Base-by-base conservation (phyloP, 2,329 filamentous ascomycete genomes). In the Monosporascus sp. region DNA sequence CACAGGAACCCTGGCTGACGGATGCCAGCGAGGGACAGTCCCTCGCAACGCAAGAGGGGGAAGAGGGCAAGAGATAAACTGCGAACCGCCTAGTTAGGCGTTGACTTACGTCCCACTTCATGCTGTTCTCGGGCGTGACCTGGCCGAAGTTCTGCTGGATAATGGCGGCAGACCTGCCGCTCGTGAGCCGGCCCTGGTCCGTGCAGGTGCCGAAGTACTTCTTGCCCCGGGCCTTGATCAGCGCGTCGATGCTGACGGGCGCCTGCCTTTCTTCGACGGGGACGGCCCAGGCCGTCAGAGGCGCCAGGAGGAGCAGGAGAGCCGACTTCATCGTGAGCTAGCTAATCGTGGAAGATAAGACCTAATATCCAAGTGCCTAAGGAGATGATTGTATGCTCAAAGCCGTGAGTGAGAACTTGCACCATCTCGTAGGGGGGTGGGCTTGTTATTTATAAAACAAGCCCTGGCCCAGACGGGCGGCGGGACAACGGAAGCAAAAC, bases 51-150 rank as follows among this genome's bases (percentile, higher is more conserved):
- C 18, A 8, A 41, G n/a, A 20, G 17, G 38, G 38, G 17, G 3
- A 18, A 18, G 18, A 18, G 17, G 18, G 38, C 38, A 11, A 3
- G 38, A 2, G 7, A 41, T 17, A 18, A 41, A 41, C 18, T 1
- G 38, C 9, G 38, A 41, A 41, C 17, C 38, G 72, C 18, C 74
- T 74, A n/a, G 38, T 18, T 14, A 20, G 38, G 38, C 17, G 6
- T 25, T 46, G 24, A 46, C 42, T 46, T 36, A 77, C 70, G 59
- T 86, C 81, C 84, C 84, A 88, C 70, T 88, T 88, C 79, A 86
- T 85, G 64, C 75, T 81, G 74, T 89, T 88, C 73, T 88, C 85
- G 1, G 80, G 78, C 0, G 84, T 86, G 22, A 88, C 72, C 65
- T 83, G 79, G 20, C 84, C 83, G 56, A 87, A 88, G 67, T 85